Evolutionary conservation across 2,329 filamentous ascomycete species (phyloP), one percentile per base, ranked within the genome.

Genomic region (Proliferodiscus dingleyae): DNA sequence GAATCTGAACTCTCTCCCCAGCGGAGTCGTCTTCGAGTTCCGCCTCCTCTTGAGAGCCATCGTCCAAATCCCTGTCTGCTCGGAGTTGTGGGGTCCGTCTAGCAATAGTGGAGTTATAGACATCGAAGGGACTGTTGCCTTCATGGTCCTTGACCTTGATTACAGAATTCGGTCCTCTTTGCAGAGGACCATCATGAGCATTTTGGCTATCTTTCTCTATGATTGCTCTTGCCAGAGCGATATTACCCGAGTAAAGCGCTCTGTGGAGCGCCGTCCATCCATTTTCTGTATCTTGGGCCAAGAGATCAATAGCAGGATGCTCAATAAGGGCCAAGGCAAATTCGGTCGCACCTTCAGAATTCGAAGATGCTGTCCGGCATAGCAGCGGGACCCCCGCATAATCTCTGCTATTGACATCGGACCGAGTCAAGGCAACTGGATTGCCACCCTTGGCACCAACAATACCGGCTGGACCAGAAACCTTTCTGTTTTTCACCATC

Each of bases 61-160:
- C 66, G 23, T 72, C 72, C 9, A 60, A 62, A n/a, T 60, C 56
- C 34, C 55, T 59, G 26, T 53, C 44, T 43, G 49, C 44, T 24
- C 39, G 32, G 49, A 39, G 49, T 46, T 76, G 75, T 13, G 89
- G 64, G n/a, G 78, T 80, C n/a, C 87, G 80, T 45, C 86, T 77
- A 40, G 85, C 83, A 56, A 96, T 93, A 0, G 89, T 95, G 30
- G 87, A 81, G 52, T 88, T 86, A 59, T 95, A 97, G 9, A 98
- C 70, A 64, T 97, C 93, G 55, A 97, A 91, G 0, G 93, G 91
- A 55, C 89, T 95, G 61, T 94, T 89, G 8, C 91, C 91, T 67
- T 97, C 93, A 47, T 87, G 82, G 61, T 98, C 93, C 65, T 97
- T 98, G 41, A 93, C 88, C 69, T 95, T 96, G 60, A 96, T 90